Percentiles rank a stretch among this genome's conserved stretches.
These are phyloP conservation scores for Colletotrichum caudatum DNA, from an alignment of 2,329 filamentous ascomycete genomes.

Conservation along the genomic window DNA sequence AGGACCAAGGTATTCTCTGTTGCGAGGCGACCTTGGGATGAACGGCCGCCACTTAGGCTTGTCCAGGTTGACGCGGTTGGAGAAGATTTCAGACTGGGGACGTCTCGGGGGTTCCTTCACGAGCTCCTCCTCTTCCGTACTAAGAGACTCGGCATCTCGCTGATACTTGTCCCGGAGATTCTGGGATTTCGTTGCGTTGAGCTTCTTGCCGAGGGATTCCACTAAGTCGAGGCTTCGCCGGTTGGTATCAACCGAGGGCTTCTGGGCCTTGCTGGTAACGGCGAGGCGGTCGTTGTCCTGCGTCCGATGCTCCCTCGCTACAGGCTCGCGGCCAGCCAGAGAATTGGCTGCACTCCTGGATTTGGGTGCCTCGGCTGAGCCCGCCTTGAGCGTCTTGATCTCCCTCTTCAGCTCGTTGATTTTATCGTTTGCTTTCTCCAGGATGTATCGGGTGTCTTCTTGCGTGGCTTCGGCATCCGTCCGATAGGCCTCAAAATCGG, in stretches of 20 bases:
- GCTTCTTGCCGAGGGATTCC: slow-evolving; percentile 40
- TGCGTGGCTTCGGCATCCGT: slow-evolving; percentile 65
- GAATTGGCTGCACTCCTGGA: slow-evolving; percentile 15
- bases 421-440: slow-evolving; percentile 68
- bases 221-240: slow-evolving; percentile 48
- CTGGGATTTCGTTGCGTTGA: slow-evolving; percentile 44
- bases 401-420: slow-evolving; percentile 68
- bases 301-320: slow-evolving; percentile 10
- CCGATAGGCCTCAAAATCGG: slow-evolving; percentile 66
- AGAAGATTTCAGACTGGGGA: slow-evolving; percentile 35
- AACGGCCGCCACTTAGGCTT: slow-evolving; percentile 57
- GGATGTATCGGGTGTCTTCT: slow-evolving; percentile 66
- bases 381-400: slow-evolving; percentile 58
- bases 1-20: slow-evolving; percentile 53
- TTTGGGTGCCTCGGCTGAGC: slow-evolving; percentile 34
- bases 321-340: slow-evolving; percentile 22
- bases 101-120: slow-evolving; percentile 12
- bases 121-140: slow-evolving; percentile 32
- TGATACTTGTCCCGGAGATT: slow-evolving; percentile 53
- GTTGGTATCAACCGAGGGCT: slow-evolving; percentile 12
- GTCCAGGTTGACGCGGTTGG: slow-evolving; percentile 44
- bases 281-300: slow-evolving; percentile 21
- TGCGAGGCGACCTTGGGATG: slow-evolving; percentile 56
- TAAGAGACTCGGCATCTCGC: slow-evolving; percentile 45
- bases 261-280: slow-evolving; percentile 37